Percentiles rank a stretch among this genome's conserved stretches.
phyloP scores from a whole-genome alignment of 1,284 basidiomycete genomes.

The Apiotrichum domesticum region DNA sequence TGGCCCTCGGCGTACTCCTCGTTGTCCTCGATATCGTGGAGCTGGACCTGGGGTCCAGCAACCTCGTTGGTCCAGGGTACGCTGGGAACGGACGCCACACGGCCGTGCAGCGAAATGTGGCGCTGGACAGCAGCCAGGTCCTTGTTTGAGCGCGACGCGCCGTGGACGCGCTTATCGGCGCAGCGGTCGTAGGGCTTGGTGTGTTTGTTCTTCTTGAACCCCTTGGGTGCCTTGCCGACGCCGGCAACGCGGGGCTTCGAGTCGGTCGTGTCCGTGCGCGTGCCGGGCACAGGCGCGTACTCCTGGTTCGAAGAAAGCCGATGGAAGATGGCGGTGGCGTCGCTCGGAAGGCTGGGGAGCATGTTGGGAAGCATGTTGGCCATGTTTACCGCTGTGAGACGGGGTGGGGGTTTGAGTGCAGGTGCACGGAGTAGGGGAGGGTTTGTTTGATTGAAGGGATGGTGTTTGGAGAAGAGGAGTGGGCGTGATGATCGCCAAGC shows the following conservation, averaged over 20 bases:
- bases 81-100: no score
- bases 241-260: conserved; percentile 11
- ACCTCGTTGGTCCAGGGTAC: no score
- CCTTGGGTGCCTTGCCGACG: not conserved
- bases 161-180: no score
- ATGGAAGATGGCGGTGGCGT: not conserved
- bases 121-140: not conserved
- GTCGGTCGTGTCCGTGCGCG: not conserved
- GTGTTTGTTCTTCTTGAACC: not conserved
- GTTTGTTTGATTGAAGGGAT: no score
- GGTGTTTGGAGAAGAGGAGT: no score
- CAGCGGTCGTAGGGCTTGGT: not conserved
- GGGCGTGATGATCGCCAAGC: no score
- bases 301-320: conserved; percentile 26
- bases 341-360: not conserved
- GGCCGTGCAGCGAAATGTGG: not conserved
- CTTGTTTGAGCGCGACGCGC: not conserved
- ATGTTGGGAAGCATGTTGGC: not conserved
- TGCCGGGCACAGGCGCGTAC: conserved; percentile 5
- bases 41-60: no score
- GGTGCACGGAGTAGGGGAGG: no score
- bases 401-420: not conserved
- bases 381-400: not conserved
- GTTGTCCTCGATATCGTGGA: no score
- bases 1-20: no score